Evolutionary conservation across 106 monocot genomes (phyloP), one percentile per base, ranked within the genome.

Genomic region (Narthecium ossifragum): DNA sequence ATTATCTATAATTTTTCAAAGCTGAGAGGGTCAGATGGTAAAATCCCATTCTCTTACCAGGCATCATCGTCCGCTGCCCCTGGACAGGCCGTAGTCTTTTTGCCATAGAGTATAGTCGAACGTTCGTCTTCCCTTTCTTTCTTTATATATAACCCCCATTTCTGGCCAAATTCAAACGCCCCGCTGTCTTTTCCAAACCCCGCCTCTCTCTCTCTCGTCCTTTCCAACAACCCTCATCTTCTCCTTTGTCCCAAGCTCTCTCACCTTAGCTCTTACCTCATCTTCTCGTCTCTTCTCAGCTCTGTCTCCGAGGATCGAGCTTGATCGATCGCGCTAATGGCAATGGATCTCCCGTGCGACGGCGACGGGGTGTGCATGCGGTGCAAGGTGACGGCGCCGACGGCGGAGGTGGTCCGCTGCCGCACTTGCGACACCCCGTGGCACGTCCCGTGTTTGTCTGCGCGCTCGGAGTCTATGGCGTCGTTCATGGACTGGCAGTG

Each of bases 391-490:
- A 58, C 51, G 37, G 27, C 79, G 31, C 41, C 72, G 45, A 72
- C 75, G 56, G 32, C 43, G 21, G 84, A 84, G 34, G 22, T 46
- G 11, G 24, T 84, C 6, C 23, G 40, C 55, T 84, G 84, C 65
- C 34, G 54, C 55, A 75, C 75, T 45, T 84, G 84, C 75, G 68
- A 65, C 40, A 75, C 84, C 14, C 78, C 78, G 6, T 84, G 84
- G 79, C 84, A 84, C 65, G 75, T 84, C 25, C 72, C 55, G 50
- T 84, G 84, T 65, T 75, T 84, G 55, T 50, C 72, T 26, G 6
- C 7, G 13, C 75, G 75, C 0, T 63, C 64, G 23, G 67, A 63
- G 51, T 61, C 51, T 7, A 53, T 75, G 28, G 63, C 79, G 7
- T 40, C 59, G 41, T 53, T 46, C 54, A 50, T 52, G 27, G 49